Evolutionary conservation across 73 alveolate species (phyloP), one percentile per base, ranked within the genome.

Genomic region (Tetrahymena elliotti): DNA sequence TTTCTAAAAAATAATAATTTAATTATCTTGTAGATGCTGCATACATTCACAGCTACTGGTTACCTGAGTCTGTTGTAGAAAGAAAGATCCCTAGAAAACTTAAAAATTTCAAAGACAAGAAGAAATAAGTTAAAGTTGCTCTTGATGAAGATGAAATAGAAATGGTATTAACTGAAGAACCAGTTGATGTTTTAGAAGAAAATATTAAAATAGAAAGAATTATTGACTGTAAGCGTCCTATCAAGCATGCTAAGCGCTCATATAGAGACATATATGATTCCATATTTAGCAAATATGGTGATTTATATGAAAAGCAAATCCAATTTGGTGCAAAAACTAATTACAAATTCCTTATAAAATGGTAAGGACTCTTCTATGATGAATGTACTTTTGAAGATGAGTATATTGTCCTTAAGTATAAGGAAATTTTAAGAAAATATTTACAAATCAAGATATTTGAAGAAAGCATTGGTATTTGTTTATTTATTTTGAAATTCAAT

Each of bases 341-440:
- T 94, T 83, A 83, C 27, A 94, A 94, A 94, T 96, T 94, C 92
- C 54, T 96, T 20, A 96, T 97, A 20, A 97, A 97, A 92, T 97
- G 98, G 98, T 88, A 93, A 8, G 93, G 96, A 38, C 93, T 97
- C 93, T 95, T 94, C 68, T 96, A 97, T 84, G 96, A 92, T 38
- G 95, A 95, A 35, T 53, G 96, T 52, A 96, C 97, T 35, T 97
- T 97, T 97, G 97, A 95, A 92, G 96, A 94, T 93, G 95, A 95
- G 18, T 93, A 88, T 10, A 38, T 95, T 4, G 88, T 96, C 7
- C 54, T 94, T 40, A 83, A 83, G 38, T 83, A 94, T 83, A 84
- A 93, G 37, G 96, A 96, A 20, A 94, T 88, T 38, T 82, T 83
- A 35, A 54, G 53, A 40, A 53, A 88, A 84, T 53, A 93, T 33